These are phyloP conservation scores for Gorgonomyces haynaldii DNA, from an alignment of 192 early-diverging fungal species.

Conservation along the genomic window DNA sequence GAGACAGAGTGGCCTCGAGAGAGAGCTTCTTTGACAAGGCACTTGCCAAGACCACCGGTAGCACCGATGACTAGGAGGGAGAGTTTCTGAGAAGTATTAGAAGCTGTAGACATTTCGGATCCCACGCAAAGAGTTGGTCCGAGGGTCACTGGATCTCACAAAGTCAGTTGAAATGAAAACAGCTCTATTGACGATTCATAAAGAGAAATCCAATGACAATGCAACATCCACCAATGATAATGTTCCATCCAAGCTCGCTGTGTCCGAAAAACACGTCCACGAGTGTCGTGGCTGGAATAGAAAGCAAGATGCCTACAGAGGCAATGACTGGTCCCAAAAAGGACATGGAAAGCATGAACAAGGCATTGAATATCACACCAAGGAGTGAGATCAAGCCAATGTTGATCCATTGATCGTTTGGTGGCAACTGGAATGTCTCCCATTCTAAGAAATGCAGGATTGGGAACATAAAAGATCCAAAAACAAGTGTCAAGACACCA, in stretches of 20 bases:
- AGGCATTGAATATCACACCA: slow-evolving; percentile 65
- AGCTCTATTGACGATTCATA: too few species aligned
- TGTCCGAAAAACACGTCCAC: slow-evolving; percentile 2
- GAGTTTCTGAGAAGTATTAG: too few species aligned
- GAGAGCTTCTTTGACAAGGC: slow-evolving; percentile 4
- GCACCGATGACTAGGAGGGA: slow-evolving; percentile 11
- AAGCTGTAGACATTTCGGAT: too few species aligned
- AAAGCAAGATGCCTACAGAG: slow-evolving; percentile 58
- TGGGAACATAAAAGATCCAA: slow-evolving; percentile 66
- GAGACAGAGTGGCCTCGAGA: slow-evolving; percentile 9
- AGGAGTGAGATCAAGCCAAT: slow-evolving; percentile 56
- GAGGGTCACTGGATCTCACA: too few species aligned
- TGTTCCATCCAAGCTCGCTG: slow-evolving; percentile 5
- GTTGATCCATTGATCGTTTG: slow-evolving; percentile 28
- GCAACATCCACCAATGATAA: background rate
- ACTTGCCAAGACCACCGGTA: slow-evolving; percentile 7
- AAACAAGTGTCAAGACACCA: slow-evolving; percentile 50
- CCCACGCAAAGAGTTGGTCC: too few species aligned
- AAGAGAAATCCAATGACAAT: slow-evolving; percentile 2
- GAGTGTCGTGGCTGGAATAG: slow-evolving; percentile 3
- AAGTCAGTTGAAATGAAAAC: too few species aligned
- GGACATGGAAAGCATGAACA: slow-evolving; percentile 66
- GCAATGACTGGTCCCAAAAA: slow-evolving; percentile 62
- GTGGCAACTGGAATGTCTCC: slow-evolving; percentile 60
- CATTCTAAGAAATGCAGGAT: slow-evolving; percentile 45